A percentile compares a stretch with the other conserved stretches of the same genome.
Conservation (phyloP, 2,329 filamentous ascomycete genomes). For the Colletotrichum viniferum region DNA sequence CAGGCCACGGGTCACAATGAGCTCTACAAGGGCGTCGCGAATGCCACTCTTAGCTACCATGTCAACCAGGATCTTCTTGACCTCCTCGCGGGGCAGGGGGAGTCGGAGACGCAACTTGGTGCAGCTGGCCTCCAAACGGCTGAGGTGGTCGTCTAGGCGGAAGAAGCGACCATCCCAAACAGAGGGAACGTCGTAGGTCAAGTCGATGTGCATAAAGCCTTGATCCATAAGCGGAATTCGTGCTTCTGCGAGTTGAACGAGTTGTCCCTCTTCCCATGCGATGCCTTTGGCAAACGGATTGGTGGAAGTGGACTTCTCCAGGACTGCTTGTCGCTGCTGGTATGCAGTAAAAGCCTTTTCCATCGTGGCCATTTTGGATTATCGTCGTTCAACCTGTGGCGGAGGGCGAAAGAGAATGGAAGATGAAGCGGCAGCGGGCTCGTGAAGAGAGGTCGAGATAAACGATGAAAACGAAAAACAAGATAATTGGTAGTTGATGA, state of each 20-base stretch:
- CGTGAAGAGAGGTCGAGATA: neutral
- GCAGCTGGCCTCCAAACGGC: slow-evolving; percentile 47
- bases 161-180: slow-evolving; percentile 58
- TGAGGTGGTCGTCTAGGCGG: slow-evolving; percentile 53
- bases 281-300: slow-evolving; percentile 47
- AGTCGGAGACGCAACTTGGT: slow-evolving; percentile 48
- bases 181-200: slow-evolving; percentile 56
- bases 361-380: slow-evolving; percentile 44
- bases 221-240: slow-evolving; percentile 55
- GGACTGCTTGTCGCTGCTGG: neutral
- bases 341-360: slow-evolving; percentile 33
- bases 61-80: slow-evolving; percentile 42
- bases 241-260: slow-evolving; percentile 48
- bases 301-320: neutral
- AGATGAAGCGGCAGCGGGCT: neutral
- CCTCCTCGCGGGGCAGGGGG: slow-evolving; percentile 42
- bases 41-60: slow-evolving; percentile 53
- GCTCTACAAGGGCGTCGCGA: slow-evolving; percentile 52
- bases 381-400: neutral
- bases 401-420: neutral
- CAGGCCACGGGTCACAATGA: slow-evolving; percentile 55
- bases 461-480: neutral
- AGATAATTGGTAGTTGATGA: neutral
- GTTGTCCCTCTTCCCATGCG: slow-evolving; percentile 49
- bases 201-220: slow-evolving; percentile 55